Evolutionary conservation across 176 grass and related monocot species (phyloP), one percentile per base, ranked within the genome.

Genomic region (Neostapfia colusana): DNA sequence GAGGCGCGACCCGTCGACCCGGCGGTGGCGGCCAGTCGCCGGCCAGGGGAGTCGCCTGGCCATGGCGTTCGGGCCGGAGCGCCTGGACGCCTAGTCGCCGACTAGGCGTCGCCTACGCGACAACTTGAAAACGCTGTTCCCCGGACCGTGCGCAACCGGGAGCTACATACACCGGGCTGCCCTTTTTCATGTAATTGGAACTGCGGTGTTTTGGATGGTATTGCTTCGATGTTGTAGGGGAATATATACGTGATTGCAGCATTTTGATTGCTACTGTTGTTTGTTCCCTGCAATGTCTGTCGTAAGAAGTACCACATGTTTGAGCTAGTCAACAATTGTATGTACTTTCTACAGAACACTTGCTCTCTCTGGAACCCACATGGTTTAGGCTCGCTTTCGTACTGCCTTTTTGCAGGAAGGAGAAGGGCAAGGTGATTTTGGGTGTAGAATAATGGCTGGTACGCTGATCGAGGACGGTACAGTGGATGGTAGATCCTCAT

Each of bases 401-500:
- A n/a, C 24, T 20, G 3, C 12, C 31, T 7, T 61, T 87, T 68
- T 71, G 37, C 66, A 88, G 86, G 76, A 75, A 75, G 62, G 18
- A 27, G 74, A 67, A 74, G 25, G 43, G 28, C 5, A 24, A n/a
- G 20, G 59, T 4, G 5, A 44, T 58, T 48, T 9, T 20, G 20
- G 40, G 65, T 46, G 48, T 35, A 70, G 55, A 65, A 38, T 70
- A 43, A 92, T 97, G 91, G 89, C 86, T 43, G 86, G 81, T 65
- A 78, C 41, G 62, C 79, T 91, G 61, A 81, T 78, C 2, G 91
- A 89, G 73, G 91, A 91, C 39, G 78, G 73, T 69, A 46, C 78
- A 46, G 83, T 48, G 43, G 87, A 85, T 44, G 80, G 63, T 55
- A 70, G 76, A 36, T 83, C 77, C 43, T 84, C 90, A 27, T 83